Evolutionary conservation across 2,329 filamentous ascomycete species (phyloP), one percentile per base, ranked within the genome.

Genomic region (Trichoderma simmonsii): DNA sequence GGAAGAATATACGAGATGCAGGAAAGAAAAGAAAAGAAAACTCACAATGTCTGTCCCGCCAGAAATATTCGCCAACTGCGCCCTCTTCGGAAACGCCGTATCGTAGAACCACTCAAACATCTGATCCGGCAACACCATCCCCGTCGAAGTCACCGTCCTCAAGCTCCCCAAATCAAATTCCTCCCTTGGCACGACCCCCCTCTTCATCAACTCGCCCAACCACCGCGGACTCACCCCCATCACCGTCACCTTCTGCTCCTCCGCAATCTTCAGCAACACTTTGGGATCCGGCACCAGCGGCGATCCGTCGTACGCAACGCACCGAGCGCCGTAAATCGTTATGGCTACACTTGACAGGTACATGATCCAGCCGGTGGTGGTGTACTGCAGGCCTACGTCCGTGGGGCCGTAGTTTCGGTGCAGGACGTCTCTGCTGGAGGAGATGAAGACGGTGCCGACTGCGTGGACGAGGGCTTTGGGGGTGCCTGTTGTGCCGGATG

Each of bases 381-480:
- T 89, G 77, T 86, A 89, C 79, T 89, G 87, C 71, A 89, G 75
- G 1, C 80, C 78, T 1, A 88, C 83, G 57, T 81, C 82, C n/a
- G 81, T 77, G 0, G 82, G 75, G 0, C 74, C 78, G 5, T 24
- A 14, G 12, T 34, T 18, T 6, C 32, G 28, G 57, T 60, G 57
- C 30, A 21, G 18, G 4, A 81, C 71, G 32, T 83, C 81, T 62
- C 86, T 88, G 73, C 75, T 77, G 15, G 77, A 76, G 74, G 80
- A 86, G 28, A 93, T 74, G 34, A 93, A 80, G 1, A 88, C 82
- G 0, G 91, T 90, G 4, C 92, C 92, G 1, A 89, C 87, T 1
- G 89, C 91, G 79, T 97, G 94, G 3, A 95, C 92, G 74, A 97
- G 96, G 72, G 93, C 94, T 78, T 97, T 97, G 14, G 94, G 94